phyloP scores from a whole-genome alignment of 495 filamentous ascomycete genomes.

The Letharia lupina region DNA sequence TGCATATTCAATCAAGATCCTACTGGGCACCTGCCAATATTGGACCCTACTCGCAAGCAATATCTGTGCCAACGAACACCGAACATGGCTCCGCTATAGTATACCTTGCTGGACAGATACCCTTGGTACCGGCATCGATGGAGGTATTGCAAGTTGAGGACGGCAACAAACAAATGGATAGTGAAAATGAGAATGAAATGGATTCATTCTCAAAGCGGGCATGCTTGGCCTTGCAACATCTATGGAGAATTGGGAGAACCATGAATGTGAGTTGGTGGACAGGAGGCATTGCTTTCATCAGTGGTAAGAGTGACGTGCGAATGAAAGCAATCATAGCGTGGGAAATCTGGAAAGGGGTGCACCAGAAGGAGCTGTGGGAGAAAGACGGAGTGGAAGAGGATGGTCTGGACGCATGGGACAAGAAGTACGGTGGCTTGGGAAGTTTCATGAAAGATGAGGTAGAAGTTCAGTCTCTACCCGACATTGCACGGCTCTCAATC shows the following conservation, averaged over 20 bases:
- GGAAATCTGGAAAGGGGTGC: conserved; percentile 45
- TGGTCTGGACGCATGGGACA: conserved; percentile 66
- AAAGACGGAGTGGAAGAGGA: conserved; percentile 34
- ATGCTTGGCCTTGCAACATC: conserved; percentile 72
- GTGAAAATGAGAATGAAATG: conserved; percentile 24
- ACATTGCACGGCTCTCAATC: conserved; percentile 25
- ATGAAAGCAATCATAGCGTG: conserved; percentile 38
- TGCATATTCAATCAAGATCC: conserved; percentile 87
- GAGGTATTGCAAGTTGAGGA: conserved; percentile 28
- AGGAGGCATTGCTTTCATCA: conserved; percentile 63
- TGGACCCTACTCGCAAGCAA: conserved; percentile 91
- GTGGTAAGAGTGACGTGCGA: conserved; percentile 23
- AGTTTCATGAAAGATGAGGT: conserved; percentile 4
- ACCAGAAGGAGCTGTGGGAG: conserved; percentile 25
- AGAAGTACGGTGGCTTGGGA: conserved; percentile 41
- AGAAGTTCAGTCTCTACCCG: conserved; percentile 10
- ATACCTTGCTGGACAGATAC: conserved; percentile 83
- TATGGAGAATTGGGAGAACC: conserved; percentile 72
- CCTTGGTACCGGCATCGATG: conserved; percentile 78
- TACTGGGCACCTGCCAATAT: conserved; percentile 99
- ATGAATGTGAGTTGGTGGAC: conserved; percentile 67
- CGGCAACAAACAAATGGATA: neutral
- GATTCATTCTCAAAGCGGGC: conserved; percentile 39
- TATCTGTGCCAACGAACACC: conserved; percentile 44
- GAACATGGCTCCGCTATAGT: conserved; percentile 31